Evolutionary conservation across 108 stramenopile species (phyloP).

Genomic region (Pelagomonas calceolata): DNA sequence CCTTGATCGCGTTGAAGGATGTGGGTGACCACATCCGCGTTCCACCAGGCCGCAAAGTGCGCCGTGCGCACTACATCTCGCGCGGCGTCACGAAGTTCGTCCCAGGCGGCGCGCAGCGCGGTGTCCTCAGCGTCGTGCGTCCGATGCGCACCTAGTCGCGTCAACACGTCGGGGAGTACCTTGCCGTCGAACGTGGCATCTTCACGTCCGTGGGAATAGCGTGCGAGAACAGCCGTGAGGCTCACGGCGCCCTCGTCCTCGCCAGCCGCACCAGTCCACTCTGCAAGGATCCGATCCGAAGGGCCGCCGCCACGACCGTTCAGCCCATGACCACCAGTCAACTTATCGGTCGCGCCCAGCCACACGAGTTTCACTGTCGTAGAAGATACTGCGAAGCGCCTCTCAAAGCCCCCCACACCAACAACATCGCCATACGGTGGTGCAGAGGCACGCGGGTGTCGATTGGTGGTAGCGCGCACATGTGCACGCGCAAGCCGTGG

Average conservation of each 20-base stretch:
- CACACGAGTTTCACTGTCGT: not conserved
- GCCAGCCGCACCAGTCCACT: conserved; percentile 13
- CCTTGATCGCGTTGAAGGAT: not conserved
- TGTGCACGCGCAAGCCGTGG: not conserved
- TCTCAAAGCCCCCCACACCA: not conserved
- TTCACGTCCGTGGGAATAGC: not conserved
- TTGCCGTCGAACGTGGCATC: conserved; percentile 2
- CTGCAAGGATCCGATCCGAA: conserved; percentile 10
- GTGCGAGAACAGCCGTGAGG: conserved; percentile 3
- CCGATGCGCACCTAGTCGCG: conserved; percentile 1
- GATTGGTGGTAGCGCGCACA: too few species aligned
- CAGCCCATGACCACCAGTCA: too few species aligned
- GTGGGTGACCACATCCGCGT: not conserved
- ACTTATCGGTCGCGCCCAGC: not conserved
- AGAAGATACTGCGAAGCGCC: not conserved
- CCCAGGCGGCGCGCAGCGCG: not conserved
- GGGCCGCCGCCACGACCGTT: not conserved
- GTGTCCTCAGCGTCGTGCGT: not conserved
- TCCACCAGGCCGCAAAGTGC: conserved; percentile 6
- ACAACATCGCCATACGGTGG: not conserved
- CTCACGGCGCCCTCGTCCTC: conserved; percentile 1
- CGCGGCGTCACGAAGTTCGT: conserved; percentile 1
- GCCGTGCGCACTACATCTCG: not conserved
- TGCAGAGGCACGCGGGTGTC: too few species aligned
- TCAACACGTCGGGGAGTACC: not conserved